phyloP scores from a whole-genome alignment of 1,284 basidiomycete species.

The Cerioporus squamosus region DNA sequence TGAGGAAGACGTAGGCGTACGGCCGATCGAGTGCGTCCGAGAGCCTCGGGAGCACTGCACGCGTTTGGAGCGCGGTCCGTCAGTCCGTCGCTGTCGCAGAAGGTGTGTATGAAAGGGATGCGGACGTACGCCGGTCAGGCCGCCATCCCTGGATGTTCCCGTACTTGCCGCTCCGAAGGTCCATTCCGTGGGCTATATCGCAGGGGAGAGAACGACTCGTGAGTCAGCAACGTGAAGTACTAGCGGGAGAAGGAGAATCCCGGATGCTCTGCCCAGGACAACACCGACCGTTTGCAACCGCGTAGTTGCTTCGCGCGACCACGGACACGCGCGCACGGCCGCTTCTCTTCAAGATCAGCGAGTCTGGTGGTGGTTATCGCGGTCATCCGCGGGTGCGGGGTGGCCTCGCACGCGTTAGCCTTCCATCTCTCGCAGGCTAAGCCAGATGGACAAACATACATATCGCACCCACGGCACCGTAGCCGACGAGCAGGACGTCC shows the following conservation, averaged over 20 bases:
- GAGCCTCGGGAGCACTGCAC: conserved; percentile 65
- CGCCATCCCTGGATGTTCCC: conserved; percentile 62
- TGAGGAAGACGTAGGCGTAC: conserved; percentile 71
- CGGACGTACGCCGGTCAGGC: conserved; percentile 62
- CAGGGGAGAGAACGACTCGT: background rate
- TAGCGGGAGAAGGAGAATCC: background rate
- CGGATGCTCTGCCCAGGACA: conserved; percentile 11
- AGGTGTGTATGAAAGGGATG: too few relatives aligned
- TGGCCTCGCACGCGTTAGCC: too few relatives aligned
- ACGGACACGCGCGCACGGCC: conserved; percentile 71
- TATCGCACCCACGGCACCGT: conserved; percentile 62
- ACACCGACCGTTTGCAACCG: conserved; percentile 57
- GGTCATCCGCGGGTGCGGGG: too few relatives aligned
- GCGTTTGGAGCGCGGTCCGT: background rate
- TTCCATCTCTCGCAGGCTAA: background rate
- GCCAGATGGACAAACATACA: conserved; percentile 41
- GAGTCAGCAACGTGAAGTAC: too few relatives aligned
- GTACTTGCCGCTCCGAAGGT: conserved; percentile 62
- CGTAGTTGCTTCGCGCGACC: conserved; percentile 77
- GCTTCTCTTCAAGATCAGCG: conserved; percentile 64
- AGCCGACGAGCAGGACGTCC: conserved; percentile 60
- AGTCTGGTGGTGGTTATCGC: conserved; percentile 49
- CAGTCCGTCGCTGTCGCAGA: too few relatives aligned
- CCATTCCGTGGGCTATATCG: conserved; percentile 47
- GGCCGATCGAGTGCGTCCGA: conserved; percentile 59